Conservation (phyloP, 2,329 filamentous ascomycete genomes). For the Coleophoma cylindrospora region DNA sequence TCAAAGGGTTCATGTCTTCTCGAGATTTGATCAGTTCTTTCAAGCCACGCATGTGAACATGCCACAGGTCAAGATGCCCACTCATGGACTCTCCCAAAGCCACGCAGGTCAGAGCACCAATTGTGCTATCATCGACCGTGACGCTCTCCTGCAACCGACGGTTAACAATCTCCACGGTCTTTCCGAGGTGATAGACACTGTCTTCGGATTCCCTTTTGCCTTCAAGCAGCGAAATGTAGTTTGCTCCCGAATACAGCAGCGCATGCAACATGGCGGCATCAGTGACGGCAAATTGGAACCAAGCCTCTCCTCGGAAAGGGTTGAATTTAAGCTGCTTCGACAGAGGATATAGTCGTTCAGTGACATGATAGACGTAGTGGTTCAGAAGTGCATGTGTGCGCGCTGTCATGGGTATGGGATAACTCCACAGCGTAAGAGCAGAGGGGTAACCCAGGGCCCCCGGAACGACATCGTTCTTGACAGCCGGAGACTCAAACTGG, state of each 20-base stretch:
- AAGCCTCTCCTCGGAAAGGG: neutral
- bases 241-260: slow-evolving; percentile 14
- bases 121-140: slow-evolving; percentile 7
- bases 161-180: slow-evolving; percentile 11
- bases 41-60: slow-evolving; percentile 17
- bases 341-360: no score
- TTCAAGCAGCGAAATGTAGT: slow-evolving; percentile 11
- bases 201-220: slow-evolving; percentile 11
- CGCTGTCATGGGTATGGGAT: no score
- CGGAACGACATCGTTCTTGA: no score
- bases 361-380: no score
- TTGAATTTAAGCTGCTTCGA: no score
- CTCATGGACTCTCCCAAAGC: slow-evolving; percentile 15
- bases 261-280: slow-evolving; percentile 17
- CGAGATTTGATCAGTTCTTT: slow-evolving; percentile 11
- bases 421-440: no score
- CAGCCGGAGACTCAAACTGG: neutral
- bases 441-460: no score
- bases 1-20: slow-evolving; percentile 4
- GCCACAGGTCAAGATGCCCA: slow-evolving; percentile 13
- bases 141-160: slow-evolving; percentile 2
- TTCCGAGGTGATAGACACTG: slow-evolving; percentile 9
- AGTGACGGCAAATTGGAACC: slow-evolving; percentile 15
- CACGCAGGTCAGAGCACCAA: slow-evolving; percentile 16
- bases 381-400: no score